Conservation (phyloP, 805 yeast species). For the Monosporozyma aquatica region DNA sequence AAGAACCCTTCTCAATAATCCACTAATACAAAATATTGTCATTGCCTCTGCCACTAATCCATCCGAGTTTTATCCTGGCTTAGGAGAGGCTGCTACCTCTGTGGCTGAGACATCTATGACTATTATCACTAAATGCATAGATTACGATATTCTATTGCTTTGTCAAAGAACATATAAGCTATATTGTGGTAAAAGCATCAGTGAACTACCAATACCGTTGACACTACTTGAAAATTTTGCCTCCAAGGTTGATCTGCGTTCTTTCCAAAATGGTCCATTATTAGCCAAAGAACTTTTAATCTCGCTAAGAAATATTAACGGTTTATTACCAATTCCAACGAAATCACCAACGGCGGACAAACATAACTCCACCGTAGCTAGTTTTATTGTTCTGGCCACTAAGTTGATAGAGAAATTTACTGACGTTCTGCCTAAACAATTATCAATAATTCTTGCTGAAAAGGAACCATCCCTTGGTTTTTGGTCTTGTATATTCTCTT, state of each 20-base stretch:
- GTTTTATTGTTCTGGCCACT: constrained; percentile 26
- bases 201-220: constrained; percentile 26
- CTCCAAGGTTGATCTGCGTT: constrained; percentile 18
- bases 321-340: constrained; percentile 22
- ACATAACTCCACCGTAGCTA: constrained; percentile 24
- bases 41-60: constrained; percentile 28
- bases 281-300: constrained; percentile 24
- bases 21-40: constrained; percentile 27
- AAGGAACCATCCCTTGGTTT: constrained; percentile 47
- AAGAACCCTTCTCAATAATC: constrained; percentile 37
- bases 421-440: constrained; percentile 32
- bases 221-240: constrained; percentile 27
- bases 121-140: constrained; percentile 35
- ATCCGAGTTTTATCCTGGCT: constrained; percentile 21
- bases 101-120: constrained; percentile 31
- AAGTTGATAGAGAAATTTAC: constrained; percentile 33
- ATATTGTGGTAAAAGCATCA: constrained; percentile 23
- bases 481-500: constrained; percentile 68
- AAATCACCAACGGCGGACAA: constrained; percentile 13
- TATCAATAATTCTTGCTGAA: constrained; percentile 34
- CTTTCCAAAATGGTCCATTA: constrained; percentile 27
- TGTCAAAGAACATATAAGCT: constrained; percentile 35
- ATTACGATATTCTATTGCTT: constrained; percentile 39
- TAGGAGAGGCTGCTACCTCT: constrained; percentile 24
- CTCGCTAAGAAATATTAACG: constrained; percentile 28